phyloP scores from a whole-genome alignment of 208 protist genomes.

The Leishmania gerbilli region DNA sequence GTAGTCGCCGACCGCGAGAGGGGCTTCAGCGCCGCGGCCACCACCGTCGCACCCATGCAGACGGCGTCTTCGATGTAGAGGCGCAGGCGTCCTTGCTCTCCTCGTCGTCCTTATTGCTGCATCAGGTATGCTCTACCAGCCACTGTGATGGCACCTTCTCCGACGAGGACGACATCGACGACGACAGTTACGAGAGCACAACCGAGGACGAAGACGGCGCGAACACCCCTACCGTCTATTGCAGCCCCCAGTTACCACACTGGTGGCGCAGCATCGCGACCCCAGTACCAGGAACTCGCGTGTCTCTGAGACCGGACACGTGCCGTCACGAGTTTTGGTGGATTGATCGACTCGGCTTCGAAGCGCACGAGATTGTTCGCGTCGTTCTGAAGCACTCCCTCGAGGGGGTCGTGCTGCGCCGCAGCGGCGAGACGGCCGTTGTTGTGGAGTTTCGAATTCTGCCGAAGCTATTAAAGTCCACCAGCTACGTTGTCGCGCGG shows the following conservation, averaged over 20 bases:
- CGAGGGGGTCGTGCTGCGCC: conserved; percentile 25
- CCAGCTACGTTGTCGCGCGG: conserved; percentile 12
- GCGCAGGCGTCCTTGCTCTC: not conserved
- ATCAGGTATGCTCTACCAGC: conserved; percentile 2
- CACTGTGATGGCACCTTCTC: not conserved
- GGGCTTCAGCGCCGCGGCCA: not conserved
- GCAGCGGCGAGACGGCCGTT: conserved; percentile 22
- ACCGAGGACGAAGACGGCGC: conserved; percentile 24
- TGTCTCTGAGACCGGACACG: conserved; percentile 20
- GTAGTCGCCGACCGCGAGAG: conserved; percentile 4
- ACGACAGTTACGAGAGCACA: conserved; percentile 4
- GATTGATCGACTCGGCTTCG: conserved; percentile 37
- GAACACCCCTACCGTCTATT: conserved; percentile 29
- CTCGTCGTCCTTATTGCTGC: not conserved
- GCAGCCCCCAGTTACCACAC: conserved; percentile 25
- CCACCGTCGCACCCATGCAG: not conserved
- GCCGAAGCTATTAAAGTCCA: conserved; percentile 3
- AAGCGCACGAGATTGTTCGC: conserved; percentile 30
- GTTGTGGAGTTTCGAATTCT: conserved; percentile 29
- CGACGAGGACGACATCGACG: conserved; percentile 6
- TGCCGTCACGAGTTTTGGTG: conserved; percentile 32
- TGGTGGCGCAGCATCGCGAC: conserved; percentile 37
- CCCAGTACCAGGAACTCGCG: conserved; percentile 18
- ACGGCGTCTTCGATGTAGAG: not conserved
- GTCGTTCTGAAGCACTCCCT: conserved; percentile 20